Base-by-base conservation (phyloP, 768 basidiomycete species). In the Pleurotus sapidus region DNA sequence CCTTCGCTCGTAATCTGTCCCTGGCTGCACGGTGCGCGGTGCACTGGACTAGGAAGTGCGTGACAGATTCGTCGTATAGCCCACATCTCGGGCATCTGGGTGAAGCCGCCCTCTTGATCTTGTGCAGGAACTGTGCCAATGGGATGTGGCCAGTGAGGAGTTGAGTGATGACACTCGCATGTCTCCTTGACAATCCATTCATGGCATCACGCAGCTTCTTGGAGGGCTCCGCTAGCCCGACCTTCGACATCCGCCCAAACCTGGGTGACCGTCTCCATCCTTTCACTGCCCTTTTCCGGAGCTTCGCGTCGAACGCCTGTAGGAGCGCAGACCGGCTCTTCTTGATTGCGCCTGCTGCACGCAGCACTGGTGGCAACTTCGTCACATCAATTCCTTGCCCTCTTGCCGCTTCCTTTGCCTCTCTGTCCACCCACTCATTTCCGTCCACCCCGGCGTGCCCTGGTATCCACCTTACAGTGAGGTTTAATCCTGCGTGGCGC, bases 61-160 rank as follows among this genome's bases (percentile, higher is more conserved):
- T 17, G 14, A 15, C 1, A 5, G 49, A 5, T 39, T 51, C 49
- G 3, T 15, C 30, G 37, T 14, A 17, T 37, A 15, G 15, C 4
- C 42, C 2, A 47, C 67, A 70, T 3, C 48, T 25, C 1, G 63
- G 66, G 53, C 66, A 70, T 14, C 42, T 6, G 0, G 61, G 64
- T 1, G 64, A 48, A 40, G 66, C 56, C 0, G 45, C 30, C 17
- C 43, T 39, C 1, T 48, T 23, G 27, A 69, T 65, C 37, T 54
- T 17, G 49, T 66, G 48, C 1, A 79, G 68, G 62, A 72, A 65
- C 5, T 61, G 34, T 39, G 71, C 67, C 1, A 75, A 65, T 0
- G 68, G 66, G 5, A 56, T 57, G 46, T 75, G 74, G 1, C 68
- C 67, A 1, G 70, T 70, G 5, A 69, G 45, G 0, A 76, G 66